These are phyloP conservation scores for Lentinus brumalis DNA, from an alignment of 768 basidiomycete genomes.

Conservation along the genomic window DNA sequence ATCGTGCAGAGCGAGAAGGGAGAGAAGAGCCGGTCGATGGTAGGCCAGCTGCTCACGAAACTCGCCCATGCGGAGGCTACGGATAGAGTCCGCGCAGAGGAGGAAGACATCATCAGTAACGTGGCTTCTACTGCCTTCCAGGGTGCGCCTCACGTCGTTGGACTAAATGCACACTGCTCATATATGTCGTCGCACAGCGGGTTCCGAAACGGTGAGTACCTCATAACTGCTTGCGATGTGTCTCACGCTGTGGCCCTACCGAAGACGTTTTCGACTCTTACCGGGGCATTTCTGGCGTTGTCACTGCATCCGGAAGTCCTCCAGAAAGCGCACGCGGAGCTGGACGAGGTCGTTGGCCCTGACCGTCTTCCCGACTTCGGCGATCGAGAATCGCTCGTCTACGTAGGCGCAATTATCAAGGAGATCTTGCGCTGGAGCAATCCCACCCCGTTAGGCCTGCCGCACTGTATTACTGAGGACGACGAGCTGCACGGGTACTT, in stretches of 20 bases:
- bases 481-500: conserved; percentile 3
- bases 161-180: too few relatives aligned
- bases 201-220: neutral
- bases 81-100: neutral
- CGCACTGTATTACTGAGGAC: conserved; percentile 6
- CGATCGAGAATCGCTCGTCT: conserved; percentile 28
- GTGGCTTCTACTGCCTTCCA: conserved; percentile 20
- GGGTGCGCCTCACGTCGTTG: conserved; percentile 3
- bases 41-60: neutral
- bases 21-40: neutral
- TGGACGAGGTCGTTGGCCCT: conserved; percentile 40
- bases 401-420: conserved; percentile 36
- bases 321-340: conserved; percentile 36
- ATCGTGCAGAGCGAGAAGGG: neutral
- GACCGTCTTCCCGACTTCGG: conserved; percentile 29
- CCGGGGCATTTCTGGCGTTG: conserved; percentile 26
- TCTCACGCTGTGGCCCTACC: neutral
- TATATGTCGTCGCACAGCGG: neutral
- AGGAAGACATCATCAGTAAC: conserved; percentile 24
- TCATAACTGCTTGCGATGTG: neutral
- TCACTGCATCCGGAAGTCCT: conserved; percentile 31
- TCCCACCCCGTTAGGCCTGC: conserved; percentile 5
- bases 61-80: neutral
- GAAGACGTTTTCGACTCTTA: conserved; percentile 17
- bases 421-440: conserved; percentile 25